Evolutionary conservation across 257 asterid species (phyloP), one percentile per base, ranked within the genome.

Genomic region (Solanum gracilifrons): DNA sequence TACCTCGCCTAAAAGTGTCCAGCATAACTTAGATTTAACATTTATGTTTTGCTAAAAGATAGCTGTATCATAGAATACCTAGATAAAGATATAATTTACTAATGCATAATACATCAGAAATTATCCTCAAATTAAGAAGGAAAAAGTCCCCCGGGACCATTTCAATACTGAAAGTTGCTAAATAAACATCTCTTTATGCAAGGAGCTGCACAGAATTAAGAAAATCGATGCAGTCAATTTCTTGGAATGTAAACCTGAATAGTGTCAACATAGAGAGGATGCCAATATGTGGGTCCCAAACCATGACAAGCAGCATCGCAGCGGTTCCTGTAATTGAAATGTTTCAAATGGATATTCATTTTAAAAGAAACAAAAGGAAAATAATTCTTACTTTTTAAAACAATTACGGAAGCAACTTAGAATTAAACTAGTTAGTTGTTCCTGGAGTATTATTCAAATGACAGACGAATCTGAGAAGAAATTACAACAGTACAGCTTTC

Each of bases 261-360:
- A 96, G 89, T 90, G 93, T 92, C 36, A 95, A 87, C 82, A 92
- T 94, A 84, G 99, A 93, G 41, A 97, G 93, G 89, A 96, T 85
- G 91, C 88, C 88, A 89, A 96, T 89, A 82, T 93, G 93, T 89
- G 96, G 96, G 85, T 95, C 90, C 99, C 99, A 97, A 88, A 97
- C 97, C 94, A 96, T 90, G 92, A 94, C 92, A 87, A 97, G 99
- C 90, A 97, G 93, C 96, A 97, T 95, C 13, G 93, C 95, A 91
- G 99, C 98, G 73, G 99, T 97, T 92, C 99, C 99, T 97, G 94
- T 55, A 90, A 91, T 87, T 89, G 36, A 88, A 87, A 27, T 39
- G 85, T 66, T 87, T 66, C 85, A 85, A 86, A 83, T 36, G 80
- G 77, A 13, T 62, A 62, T 23, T 72, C 88, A 85, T 86, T 68